Evolutionary conservation across 176 grass and related monocot genomes (phyloP).

Genomic region (Avena eriantha): DNA sequence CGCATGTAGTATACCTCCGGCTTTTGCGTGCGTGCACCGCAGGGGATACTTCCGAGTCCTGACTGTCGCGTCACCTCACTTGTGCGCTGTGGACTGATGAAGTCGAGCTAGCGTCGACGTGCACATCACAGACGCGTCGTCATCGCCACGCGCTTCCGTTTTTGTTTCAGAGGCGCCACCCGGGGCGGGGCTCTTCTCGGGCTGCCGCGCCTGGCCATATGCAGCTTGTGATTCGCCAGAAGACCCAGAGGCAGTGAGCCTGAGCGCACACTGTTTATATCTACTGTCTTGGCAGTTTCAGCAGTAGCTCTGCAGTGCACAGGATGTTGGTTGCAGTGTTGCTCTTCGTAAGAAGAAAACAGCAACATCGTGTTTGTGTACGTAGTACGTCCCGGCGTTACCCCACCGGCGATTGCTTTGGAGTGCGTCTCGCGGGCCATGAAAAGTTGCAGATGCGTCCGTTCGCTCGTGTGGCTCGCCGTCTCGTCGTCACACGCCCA

Average conservation of each 20-base stretch:
- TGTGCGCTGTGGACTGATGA: background rate
- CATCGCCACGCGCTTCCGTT: background rate
- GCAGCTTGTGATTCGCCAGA: background rate
- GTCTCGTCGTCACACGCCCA: background rate
- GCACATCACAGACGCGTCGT: background rate
- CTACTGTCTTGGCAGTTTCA: background rate
- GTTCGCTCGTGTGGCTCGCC: background rate
- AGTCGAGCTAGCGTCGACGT: too few relatives aligned
- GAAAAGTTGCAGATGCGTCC: background rate
- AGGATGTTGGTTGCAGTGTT: background rate
- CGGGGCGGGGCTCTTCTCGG: conserved; percentile 19
- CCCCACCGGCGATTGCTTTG: background rate
- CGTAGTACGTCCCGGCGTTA: background rate
- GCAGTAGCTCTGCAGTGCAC: background rate
- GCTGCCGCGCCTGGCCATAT: background rate
- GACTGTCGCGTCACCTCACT: background rate
- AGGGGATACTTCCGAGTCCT: background rate
- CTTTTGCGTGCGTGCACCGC: background rate
- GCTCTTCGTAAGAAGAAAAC: background rate
- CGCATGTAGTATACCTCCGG: background rate
- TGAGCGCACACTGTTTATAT: background rate
- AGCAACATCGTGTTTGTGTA: background rate
- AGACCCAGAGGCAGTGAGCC: too few relatives aligned
- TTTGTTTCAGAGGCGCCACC: background rate
- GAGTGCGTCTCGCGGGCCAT: conserved; percentile 10